Base-by-base conservation (phyloP, 2,329 filamentous ascomycete genomes). In the Rhynchosporium secalis region DNA sequence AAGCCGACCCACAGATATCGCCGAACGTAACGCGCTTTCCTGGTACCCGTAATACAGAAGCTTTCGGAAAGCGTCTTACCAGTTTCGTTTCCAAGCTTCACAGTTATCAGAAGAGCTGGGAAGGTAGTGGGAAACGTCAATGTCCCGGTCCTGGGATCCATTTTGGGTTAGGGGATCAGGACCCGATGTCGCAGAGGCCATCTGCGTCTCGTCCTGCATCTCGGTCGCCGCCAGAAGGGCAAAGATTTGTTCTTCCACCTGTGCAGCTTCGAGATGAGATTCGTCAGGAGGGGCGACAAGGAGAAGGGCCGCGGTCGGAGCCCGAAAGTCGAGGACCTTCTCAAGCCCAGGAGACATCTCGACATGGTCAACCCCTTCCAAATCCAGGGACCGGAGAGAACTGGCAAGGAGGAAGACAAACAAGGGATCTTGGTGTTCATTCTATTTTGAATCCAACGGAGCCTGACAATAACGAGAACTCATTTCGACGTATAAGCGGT, bases 131-230 rank as follows among this genome's bases (percentile, higher is more conserved):
- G 62, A 70, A 72, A 72, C 70, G 79, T 85, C 84, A 80, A 87
- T 87, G 84, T 82, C 76, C 79, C 75, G 79, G 78, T 78, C 78
- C 76, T 77, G 76, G 76, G 75, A 79, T 77, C 77, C 76, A 77
- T 74, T 77, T 76, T 76, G 75, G 77, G 75, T 78, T 76, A 80
- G 81, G 83, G 79, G 82, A 83, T 77, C 80, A 80, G 81, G 78
- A 78, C 79, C 81, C 83, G 79, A 87, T 87, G 85, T 86, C 84
- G 78, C 83, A 85, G 79, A 81, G 80, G 78, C 81, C 79, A 72
- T 76, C 80, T 80, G 79, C 78, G 76, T 78, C 82, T 81, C 79
- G 77, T 75, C 79, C 83, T 79, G 76, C 78, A 74, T 82, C 82
- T 76, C 81, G 78, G 64, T 73, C 73, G 67, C 68, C 73, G 65